Evolutionary conservation across 75 land plant species (phyloP).

Genomic region (Larix kaempferi): DNA sequence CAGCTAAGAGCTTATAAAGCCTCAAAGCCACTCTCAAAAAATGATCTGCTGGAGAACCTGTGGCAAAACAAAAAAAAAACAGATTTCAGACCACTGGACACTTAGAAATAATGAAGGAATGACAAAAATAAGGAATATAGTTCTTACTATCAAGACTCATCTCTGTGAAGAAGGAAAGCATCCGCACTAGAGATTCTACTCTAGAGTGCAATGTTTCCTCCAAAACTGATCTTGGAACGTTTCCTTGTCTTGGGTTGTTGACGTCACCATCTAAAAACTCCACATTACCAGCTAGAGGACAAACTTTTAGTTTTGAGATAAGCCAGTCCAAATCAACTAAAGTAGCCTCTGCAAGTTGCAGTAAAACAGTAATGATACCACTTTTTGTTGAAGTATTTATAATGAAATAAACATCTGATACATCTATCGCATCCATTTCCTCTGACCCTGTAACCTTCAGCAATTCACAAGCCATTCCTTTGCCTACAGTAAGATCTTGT

Average conservation of each 20-base stretch:
- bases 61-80: constrained; percentile 9
- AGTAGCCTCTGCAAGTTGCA: constrained; percentile 46
- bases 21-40: constrained; percentile 54
- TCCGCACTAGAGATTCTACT: constrained; percentile 53
- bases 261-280: not conserved
- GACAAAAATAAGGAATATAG: not conserved
- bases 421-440: constrained; percentile 34
- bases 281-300: constrained; percentile 5
- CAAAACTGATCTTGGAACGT: constrained; percentile 16
- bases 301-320: constrained; percentile 47
- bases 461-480: constrained; percentile 52
- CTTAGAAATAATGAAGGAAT: not conserved
- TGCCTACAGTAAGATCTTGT: constrained; percentile 51
- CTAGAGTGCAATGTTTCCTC: constrained; percentile 62
- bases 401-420: constrained; percentile 45
- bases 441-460: constrained; percentile 59
- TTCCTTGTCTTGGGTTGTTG: not conserved
- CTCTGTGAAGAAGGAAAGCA: constrained; percentile 56
- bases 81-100: not conserved
- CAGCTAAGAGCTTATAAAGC: constrained; percentile 84
- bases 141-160: constrained; percentile 73
- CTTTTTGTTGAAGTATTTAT: constrained; percentile 57
- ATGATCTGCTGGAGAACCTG: constrained; percentile 79
- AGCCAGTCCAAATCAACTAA: constrained; percentile 71
- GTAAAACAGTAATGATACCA: constrained; percentile 42